Base-by-base conservation (phyloP, 805 yeast genomes). In the Geotrichum ghanense region DNA sequence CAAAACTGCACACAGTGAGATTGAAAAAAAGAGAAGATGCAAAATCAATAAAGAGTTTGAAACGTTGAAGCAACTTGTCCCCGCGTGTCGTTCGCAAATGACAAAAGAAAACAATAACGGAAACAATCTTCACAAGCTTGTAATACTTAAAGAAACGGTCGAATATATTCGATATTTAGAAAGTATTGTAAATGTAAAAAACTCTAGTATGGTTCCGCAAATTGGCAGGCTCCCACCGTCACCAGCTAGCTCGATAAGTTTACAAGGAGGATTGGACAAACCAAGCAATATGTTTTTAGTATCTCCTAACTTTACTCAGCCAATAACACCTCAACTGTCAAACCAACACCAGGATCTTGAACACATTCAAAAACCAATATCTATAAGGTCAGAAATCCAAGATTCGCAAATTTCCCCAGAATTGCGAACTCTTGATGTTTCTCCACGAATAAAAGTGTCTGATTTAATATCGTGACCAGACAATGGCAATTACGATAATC, bases 11-110 rank as follows among this genome's bases (percentile, higher is more conserved):
- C 95, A 85, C 60, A 79, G 88, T 2, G 79, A 82, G 37, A 85
- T 85, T 49, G 95, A 85, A 61, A 81, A 85, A 56, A 75, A 84
- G 55, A 71, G 95, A 53, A 67, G 95, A 50, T 74, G 81, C 45
- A 82, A 83, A 58, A 82, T 85, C 70, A 85, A 85, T 61, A 68
- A 88, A 46, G 92, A 85, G 62, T 85, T 83, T 58, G 92, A 83
- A 59, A 86, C 89, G 1, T 71, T 85, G 52, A 82, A 84, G 59
- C 78, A 73, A 56, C 63, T 85, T 45, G 79, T 85, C 16, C 95
- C 95, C 1, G 88, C 90, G 10, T 84, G 94, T 59, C 68, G 88
- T 44, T 68, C 72, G 25, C 70, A 74, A 20, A 50, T 52, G 14
- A 52, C 60, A 22, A 21, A 20, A 20, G 21, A 12, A 39, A 55